These are phyloP conservation scores for Monosporascus sp. DNA, from an alignment of 2,329 filamentous ascomycete genomes.

Conservation along the genomic window DNA sequence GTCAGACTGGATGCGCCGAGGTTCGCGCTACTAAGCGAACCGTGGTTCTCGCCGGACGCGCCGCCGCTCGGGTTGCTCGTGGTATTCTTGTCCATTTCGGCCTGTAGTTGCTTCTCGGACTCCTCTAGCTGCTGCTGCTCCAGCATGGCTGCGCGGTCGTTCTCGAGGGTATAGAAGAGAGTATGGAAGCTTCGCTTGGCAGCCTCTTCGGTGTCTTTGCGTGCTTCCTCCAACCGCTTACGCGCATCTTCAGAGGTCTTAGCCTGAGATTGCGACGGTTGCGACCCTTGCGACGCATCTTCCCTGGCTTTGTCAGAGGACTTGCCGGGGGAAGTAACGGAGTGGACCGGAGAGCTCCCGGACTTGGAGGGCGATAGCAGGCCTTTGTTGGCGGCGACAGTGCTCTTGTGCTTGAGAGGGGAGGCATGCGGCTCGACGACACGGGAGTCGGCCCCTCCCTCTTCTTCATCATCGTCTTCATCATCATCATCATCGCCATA, in stretches of 20 bases:
- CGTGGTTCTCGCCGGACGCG: constrained; percentile 62
- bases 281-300: constrained; percentile 37
- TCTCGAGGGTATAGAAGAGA: constrained; percentile 91
- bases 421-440: constrained; percentile 42
- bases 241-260: constrained; percentile 82
- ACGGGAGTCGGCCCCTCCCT: constrained; percentile 45
- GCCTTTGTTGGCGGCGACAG: constrained; percentile 49
- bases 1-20: constrained; percentile 93
- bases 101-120: constrained; percentile 91
- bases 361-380: constrained; percentile 66
- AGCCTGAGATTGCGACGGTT: constrained; percentile 34
- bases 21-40: constrained; percentile 88
- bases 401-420: constrained; percentile 46
- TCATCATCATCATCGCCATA: constrained; percentile 85
- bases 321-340: constrained; percentile 56
- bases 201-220: constrained; percentile 82
- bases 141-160: constrained; percentile 91
- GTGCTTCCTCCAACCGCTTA: constrained; percentile 87
- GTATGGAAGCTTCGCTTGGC: constrained; percentile 89
- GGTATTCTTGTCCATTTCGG: constrained; percentile 75
- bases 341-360: constrained; percentile 61
- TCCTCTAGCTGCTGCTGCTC: constrained; percentile 97
- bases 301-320: constrained; percentile 49
- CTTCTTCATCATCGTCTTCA: constrained; percentile 61
- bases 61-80: constrained; percentile 45